Evolutionary conservation across 805 yeast genomes (phyloP).

Genomic region (Cyberlindnera xylosilytica): DNA sequence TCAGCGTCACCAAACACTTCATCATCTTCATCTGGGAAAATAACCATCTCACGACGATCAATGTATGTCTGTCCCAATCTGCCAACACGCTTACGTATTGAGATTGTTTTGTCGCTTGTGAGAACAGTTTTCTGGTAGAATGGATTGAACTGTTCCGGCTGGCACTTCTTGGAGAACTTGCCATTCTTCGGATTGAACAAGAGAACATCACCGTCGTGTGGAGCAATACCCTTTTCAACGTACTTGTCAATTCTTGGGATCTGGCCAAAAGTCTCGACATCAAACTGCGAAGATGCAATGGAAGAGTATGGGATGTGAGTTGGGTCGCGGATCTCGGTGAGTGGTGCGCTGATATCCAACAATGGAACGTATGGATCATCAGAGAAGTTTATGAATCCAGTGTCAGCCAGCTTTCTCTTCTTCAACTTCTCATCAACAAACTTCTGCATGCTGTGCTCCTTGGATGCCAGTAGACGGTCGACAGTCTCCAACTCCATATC

Average conservation of each 20-base stretch:
- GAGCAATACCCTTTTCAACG: constrained; percentile 22
- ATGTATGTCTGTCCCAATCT: constrained; percentile 67
- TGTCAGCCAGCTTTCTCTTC: constrained; percentile 59
- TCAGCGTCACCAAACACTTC: constrained; percentile 20
- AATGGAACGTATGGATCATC: constrained; percentile 85
- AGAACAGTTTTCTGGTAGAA: constrained; percentile 30
- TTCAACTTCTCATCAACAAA: constrained; percentile 85
- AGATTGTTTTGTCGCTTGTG: constrained; percentile 43
- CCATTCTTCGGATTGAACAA: constrained; percentile 24
- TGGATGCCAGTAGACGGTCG: constrained; percentile 66
- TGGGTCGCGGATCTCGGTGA: constrained; percentile 45
- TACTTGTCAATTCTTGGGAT: constrained; percentile 26
- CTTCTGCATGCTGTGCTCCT: constrained; percentile 70
- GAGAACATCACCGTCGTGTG: constrained; percentile 31
- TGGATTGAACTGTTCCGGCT: constrained; percentile 37
- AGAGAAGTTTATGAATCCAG: constrained; percentile 78
- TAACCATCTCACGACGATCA: constrained; percentile 63
- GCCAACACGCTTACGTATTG: constrained; percentile 73
- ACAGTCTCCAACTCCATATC: constrained; percentile 87
- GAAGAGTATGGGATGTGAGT: constrained; percentile 78
- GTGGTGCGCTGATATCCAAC: constrained; percentile 62
- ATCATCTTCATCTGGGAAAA: constrained; percentile 27
- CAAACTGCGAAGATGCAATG: constrained; percentile 65
- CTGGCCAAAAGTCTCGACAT: constrained; percentile 58
- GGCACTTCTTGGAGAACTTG: constrained; percentile 26